A percentile compares a stretch with the other conserved stretches of the same genome.
Evolutionary conservation across 2,329 filamentous ascomycete genomes (phyloP).

Genomic region (Talaromyces sp.): DNA sequence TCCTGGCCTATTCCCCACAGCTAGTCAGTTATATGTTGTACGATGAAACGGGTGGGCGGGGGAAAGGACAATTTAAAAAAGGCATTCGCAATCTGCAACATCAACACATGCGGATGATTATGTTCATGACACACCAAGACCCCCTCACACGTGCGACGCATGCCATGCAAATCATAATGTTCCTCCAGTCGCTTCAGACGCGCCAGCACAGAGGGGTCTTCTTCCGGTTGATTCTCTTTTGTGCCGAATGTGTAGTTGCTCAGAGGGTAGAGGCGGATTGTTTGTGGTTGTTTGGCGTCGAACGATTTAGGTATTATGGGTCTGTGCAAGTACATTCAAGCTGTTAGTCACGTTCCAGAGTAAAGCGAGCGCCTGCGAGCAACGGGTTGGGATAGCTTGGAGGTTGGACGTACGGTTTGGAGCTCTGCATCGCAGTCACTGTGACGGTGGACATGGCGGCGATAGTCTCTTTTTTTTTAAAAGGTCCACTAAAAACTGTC

Average conservation of each 20-base stretch:
- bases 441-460: slow-evolving; percentile 76
- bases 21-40: background rate
- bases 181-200: slow-evolving; percentile 92
- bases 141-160: slow-evolving; percentile 95
- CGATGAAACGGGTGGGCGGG: background rate
- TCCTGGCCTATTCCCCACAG: slow-evolving; percentile 59
- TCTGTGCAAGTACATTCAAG: slow-evolving; percentile 31
- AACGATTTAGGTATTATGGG: slow-evolving; percentile 79
- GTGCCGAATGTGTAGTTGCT: slow-evolving; percentile 99
- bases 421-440: slow-evolving; percentile 69
- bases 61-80: slow-evolving; percentile 92
- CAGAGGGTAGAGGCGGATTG: slow-evolving; percentile 86
- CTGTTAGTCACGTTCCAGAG: background rate
- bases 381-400: background rate
- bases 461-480: background rate
- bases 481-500: background rate
- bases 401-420: slow-evolving; percentile 54
- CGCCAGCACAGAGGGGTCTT: slow-evolving; percentile 91
- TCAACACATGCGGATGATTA: slow-evolving; percentile 96
- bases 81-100: slow-evolving; percentile 98
- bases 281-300: slow-evolving; percentile 81
- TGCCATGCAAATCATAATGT: slow-evolving; percentile 86
- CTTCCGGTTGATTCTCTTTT: slow-evolving; percentile 96
- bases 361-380: background rate
- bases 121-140: slow-evolving; percentile 98